phyloP scores from a whole-genome alignment of 1,284 basidiomycete genomes.

The Marasmius sp. region DNA sequence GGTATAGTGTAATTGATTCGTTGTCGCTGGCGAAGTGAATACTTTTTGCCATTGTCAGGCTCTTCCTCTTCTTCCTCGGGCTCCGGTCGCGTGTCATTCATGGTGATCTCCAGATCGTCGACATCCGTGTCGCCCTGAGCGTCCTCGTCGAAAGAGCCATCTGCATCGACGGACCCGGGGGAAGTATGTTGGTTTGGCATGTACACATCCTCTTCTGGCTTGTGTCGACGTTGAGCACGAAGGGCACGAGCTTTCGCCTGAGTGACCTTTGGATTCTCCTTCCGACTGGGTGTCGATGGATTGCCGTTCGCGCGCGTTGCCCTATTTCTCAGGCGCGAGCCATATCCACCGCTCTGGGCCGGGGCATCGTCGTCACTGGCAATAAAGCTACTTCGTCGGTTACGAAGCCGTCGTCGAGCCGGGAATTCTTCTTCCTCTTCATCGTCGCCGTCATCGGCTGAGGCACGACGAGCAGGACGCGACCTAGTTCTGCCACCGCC shows the following conservation, averaged over 20 bases:
- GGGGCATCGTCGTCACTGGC: conserved; percentile 8
- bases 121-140: conserved; percentile 34
- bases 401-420: conserved; percentile 23
- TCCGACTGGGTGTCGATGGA: not conserved
- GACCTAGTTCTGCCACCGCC: conserved; percentile 10
- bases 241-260: conserved; percentile 20
- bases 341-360: not conserved
- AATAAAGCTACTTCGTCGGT: conserved; percentile 10
- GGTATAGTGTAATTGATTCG: conserved; percentile 78
- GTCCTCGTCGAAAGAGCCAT: conserved; percentile 56
- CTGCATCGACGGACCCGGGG: conserved; percentile 53
- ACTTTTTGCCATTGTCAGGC: conserved; percentile 56
- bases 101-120: conserved; percentile 41
- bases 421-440: conserved; percentile 34
- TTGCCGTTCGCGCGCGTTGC: not conserved
- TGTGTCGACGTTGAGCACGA: conserved; percentile 28
- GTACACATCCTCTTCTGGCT: conserved; percentile 48
- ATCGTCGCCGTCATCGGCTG: conserved; percentile 33
- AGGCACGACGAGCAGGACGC: conserved; percentile 8
- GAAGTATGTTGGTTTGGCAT: conserved; percentile 41
- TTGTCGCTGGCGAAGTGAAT: conserved; percentile 60
- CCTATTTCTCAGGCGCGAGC: not conserved
- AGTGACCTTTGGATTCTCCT: not conserved
- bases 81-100: conserved; percentile 33
- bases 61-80: conserved; percentile 50